Evolutionary conservation across 345 rosid species (phyloP), one percentile per base, ranked within the genome.

Genomic region (Iberis pinnata): DNA sequence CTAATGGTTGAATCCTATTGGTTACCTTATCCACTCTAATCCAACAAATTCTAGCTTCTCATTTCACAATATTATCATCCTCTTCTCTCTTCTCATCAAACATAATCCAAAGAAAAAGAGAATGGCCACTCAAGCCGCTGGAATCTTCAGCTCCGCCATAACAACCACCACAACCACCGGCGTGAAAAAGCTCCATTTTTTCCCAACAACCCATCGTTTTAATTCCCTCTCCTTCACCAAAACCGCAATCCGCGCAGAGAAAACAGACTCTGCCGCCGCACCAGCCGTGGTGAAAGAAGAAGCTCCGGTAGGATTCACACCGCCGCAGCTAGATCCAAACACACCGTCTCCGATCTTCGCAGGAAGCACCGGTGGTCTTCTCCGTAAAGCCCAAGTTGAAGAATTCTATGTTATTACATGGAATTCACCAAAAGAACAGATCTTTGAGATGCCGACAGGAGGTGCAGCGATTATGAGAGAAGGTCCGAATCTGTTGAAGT

Each of bases 401-500:
- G 96, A 90, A 20, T 89, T 90, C 71, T 90, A 90, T 32, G 98
- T 87, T 8, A 90, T 86, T 13, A 86, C 98, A 35, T 87, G 98
- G 98, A 84, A 82, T 2, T 90, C 96, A 11, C 95, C 95, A 0
- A 86, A 84, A 50, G 95, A 89, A 59, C 97, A 89, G 63, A 78
- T 89, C 66, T 87, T 90, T 41, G 96, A 87, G 78, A 90, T 90
- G 98, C 92, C 94, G 0, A 90, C 96, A 0, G 96, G 95, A 6
- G 97, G 97, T 0, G 97, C 95, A 0, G 94, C 97, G 25, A 89
- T 82, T 44, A 89, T 89, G 97, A 86, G 97, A 41, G 69, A 86
- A 75, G 97, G 97, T 8, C 88, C 97, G 7, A 89, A 86, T 72
- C 41, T 89, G 78, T 74, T 89, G 49, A 89, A 89, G 75, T 32